Base-by-base conservation (phyloP, 352 stramenopile genomes). In the Phytophthora idaei region DNA sequence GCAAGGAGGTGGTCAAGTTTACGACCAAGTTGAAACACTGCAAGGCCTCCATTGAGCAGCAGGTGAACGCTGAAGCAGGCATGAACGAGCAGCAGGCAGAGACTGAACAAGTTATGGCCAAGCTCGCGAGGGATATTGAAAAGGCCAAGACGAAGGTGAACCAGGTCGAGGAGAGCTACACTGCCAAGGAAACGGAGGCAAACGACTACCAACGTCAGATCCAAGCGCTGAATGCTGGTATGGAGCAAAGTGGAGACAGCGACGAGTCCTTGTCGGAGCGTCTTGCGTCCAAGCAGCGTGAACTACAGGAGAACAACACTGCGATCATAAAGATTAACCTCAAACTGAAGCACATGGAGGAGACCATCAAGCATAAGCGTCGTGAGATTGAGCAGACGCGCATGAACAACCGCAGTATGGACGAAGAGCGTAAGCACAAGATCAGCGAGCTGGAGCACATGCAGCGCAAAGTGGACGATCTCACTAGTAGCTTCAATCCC, bases 341-440 rank as follows among this genome's bases (percentile, higher is more conserved):
- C 71, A 97, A 98, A 65, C 87, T 98, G 39, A 94, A 97, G 57
- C 95, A 98, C 69, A 79, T 97, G 60, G 84, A 89, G 44, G 96
- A 97, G 57, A 92, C 69, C 29, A 87, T 94, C 47, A 84, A 87
- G 56, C 73, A 89, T 41, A 94, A 94, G 69, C 81, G 81, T n/a
- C 72, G 55, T 10, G 76, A 92, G 27, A 78, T 94, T 17, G 72
- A 91, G 34, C 74, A 93, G 47, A 90, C 85, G 7, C 86, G 85
- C 60, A 81, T 71, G 37, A 91, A 92, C 63, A 96, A 94, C 58
- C 77, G 77, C 51, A 87, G 76, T 42, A 71, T 96, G 52, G 80
- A 92, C 34, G 77, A 78, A 27, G 82, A 91, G 32, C 82, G 87
- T n/a, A 78, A 81, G 45, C 66, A 66, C n/a, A 90, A 93, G 61